Conservation (phyloP, 1,284 basidiomycete species). For the Austropuccinia psidii region DNA sequence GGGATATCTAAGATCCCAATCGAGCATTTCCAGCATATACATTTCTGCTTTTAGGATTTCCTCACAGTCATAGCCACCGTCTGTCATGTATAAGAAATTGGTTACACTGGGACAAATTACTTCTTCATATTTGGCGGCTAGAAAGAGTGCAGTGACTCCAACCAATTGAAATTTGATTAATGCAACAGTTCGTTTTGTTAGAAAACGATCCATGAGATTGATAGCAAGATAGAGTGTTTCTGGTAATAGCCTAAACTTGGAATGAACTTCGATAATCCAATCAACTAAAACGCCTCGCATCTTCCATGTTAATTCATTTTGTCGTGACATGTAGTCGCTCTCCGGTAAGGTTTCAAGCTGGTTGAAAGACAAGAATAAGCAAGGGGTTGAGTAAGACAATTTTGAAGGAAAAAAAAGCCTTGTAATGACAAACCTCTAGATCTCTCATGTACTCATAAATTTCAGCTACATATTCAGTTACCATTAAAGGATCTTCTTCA, state of each 20-base stretch:
- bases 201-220: constrained; percentile 95
- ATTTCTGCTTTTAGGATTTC: constrained; percentile 91
- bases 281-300: constrained; percentile 92
- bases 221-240: constrained; percentile 92
- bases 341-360: constrained; percentile 67
- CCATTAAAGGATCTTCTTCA: constrained; percentile 90
- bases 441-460: constrained; percentile 87
- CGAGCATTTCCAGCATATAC: constrained; percentile 82
- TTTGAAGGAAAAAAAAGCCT: constrained; percentile 41
- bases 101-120: constrained; percentile 79
- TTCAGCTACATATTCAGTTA: constrained; percentile 88
- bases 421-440: constrained; percentile 53
- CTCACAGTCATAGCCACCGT: constrained; percentile 72
- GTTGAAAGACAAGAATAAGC: constrained; percentile 13
- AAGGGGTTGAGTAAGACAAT: constrained; percentile 25
- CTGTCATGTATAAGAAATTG: constrained; percentile 82
- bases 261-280: constrained; percentile 95
- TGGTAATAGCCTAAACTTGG: constrained; percentile 83
- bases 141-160: constrained; percentile 85
- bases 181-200: constrained; percentile 79
- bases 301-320: constrained; percentile 82
- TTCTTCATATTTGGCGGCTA: constrained; percentile 93
- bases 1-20: constrained; percentile 85
- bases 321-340: constrained; percentile 79
- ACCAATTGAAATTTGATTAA: constrained; percentile 90